Evolutionary conservation across 1,284 basidiomycete genomes (phyloP).

Genomic region (Tilletia setariae): DNA sequence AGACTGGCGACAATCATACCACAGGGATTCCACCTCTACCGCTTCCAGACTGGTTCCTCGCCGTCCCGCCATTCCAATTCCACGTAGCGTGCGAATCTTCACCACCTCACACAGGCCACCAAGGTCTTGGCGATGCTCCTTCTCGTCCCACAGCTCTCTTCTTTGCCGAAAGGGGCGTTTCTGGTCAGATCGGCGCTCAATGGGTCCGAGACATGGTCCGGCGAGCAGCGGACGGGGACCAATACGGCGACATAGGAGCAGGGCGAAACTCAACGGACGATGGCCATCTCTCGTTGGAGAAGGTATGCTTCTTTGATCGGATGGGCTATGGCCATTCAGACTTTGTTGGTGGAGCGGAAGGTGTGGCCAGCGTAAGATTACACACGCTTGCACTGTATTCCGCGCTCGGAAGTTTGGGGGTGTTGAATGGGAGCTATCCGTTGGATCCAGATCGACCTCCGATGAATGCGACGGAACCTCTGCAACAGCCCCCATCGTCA

Average conservation of each 20-base stretch:
- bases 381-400: slow-evolving; percentile 10
- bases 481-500: slow-evolving; percentile 25
- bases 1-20: background rate
- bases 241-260: background rate
- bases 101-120: slow-evolving; percentile 19
- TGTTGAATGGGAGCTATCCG: slow-evolving; percentile 3
- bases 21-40: slow-evolving; percentile 18
- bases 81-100: slow-evolving; percentile 35
- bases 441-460: slow-evolving; percentile 1
- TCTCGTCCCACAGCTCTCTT: slow-evolving; percentile 35
- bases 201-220: slow-evolving; percentile 41
- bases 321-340: slow-evolving; percentile 38
- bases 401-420: background rate
- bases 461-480: slow-evolving; percentile 23
- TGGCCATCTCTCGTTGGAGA: slow-evolving; percentile 33
- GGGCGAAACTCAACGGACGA: slow-evolving; percentile 24
- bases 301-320: slow-evolving; percentile 39
- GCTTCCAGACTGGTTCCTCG: slow-evolving; percentile 28
- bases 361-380: slow-evolving; percentile 7
- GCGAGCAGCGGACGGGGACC: slow-evolving; percentile 17
- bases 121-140: slow-evolving; percentile 15
- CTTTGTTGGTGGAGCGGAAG: slow-evolving; percentile 23
- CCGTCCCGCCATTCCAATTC: slow-evolving; percentile 32
- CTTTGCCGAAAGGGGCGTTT: slow-evolving; percentile 36
- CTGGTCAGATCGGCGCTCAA: slow-evolving; percentile 30